A percentile compares a stretch with the other conserved stretches of the same genome.
Evolutionary conservation across 106 monocot genomes (phyloP).

Genomic region (Platanthera zijinensis): DNA sequence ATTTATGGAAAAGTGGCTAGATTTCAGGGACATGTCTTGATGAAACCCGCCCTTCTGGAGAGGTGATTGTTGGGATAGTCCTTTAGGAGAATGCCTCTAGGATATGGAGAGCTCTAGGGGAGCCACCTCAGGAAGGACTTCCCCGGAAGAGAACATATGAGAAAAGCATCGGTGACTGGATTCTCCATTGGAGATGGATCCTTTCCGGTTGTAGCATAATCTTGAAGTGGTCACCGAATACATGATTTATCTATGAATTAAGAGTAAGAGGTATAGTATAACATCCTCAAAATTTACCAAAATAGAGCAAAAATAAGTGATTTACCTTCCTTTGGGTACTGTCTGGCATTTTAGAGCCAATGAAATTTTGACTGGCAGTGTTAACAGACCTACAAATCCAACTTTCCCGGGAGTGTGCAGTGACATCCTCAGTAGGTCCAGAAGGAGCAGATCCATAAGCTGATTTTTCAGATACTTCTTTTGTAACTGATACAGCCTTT

Average conservation of each 20-base stretch:
- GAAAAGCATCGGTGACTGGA: no score
- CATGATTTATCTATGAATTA: neutral
- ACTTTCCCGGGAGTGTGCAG: conserved; percentile 50
- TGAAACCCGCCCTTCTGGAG: no score
- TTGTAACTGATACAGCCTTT: conserved; percentile 26
- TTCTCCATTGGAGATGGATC: no score
- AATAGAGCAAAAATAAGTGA: conserved; percentile 6
- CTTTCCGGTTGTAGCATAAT: no score
- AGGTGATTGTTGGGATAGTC: no score
- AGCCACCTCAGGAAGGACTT: no score
- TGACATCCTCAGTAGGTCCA: conserved; percentile 34
- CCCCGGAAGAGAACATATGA: no score
- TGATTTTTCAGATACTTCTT: conserved; percentile 28
- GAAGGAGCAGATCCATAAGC: conserved; percentile 39
- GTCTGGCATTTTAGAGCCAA: conserved; percentile 51
- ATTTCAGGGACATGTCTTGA: no score
- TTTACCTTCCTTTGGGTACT: conserved; percentile 78
- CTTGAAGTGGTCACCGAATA: no score
- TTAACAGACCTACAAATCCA: conserved; percentile 42
- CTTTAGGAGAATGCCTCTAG: no score
- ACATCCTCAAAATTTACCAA: neutral
- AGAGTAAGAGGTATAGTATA: neutral
- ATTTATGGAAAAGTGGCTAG: no score
- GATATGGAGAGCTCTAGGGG: no score
- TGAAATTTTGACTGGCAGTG: conserved; percentile 15